Percentiles rank a stretch among this genome's conserved stretches.
Conservation (phyloP, 495 filamentous ascomycete species). For the Lasiosphaeriaceae sp. region DNA sequence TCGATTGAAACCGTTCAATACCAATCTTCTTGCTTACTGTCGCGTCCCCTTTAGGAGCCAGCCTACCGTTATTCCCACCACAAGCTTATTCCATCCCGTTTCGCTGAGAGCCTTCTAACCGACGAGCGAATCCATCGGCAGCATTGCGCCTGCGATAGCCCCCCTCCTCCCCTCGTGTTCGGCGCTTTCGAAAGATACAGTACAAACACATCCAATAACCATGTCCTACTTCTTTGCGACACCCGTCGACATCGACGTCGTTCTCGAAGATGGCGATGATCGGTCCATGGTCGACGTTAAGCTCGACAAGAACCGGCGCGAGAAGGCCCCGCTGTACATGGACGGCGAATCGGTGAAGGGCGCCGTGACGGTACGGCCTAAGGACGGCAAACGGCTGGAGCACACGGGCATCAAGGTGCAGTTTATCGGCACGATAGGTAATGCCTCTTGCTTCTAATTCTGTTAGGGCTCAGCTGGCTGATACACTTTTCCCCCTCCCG, state of each 20-base stretch:
- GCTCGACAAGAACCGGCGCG: constrained; percentile 92
- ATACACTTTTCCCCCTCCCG: not conserved
- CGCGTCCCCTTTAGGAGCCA: not conserved
- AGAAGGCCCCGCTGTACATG: constrained; percentile 95
- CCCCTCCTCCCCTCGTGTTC: not conserved
- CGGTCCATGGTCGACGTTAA: constrained; percentile 94
- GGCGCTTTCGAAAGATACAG: not conserved
- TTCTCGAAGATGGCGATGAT: constrained; percentile 91
- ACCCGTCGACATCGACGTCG: constrained; percentile 96
- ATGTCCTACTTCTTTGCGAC: constrained; percentile 99
- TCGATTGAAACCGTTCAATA: not conserved
- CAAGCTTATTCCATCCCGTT: not conserved
- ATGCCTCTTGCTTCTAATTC: too few relatives aligned
- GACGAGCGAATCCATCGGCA: not conserved
- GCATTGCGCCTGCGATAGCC: not conserved
- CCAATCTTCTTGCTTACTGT: not conserved
- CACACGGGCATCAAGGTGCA: constrained; percentile 99
- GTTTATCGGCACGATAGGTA: constrained; percentile 98
- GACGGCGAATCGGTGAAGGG: constrained; percentile 98
- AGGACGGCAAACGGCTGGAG: constrained; percentile 96
- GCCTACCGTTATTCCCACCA: not conserved
- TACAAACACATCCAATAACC: constrained; percentile 19
- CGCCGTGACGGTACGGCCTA: constrained; percentile 87
- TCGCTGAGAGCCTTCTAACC: not conserved
- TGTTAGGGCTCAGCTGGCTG: not conserved